phyloP scores from a whole-genome alignment of 768 basidiomycete species.

The Amanita pseudoporphyria region DNA sequence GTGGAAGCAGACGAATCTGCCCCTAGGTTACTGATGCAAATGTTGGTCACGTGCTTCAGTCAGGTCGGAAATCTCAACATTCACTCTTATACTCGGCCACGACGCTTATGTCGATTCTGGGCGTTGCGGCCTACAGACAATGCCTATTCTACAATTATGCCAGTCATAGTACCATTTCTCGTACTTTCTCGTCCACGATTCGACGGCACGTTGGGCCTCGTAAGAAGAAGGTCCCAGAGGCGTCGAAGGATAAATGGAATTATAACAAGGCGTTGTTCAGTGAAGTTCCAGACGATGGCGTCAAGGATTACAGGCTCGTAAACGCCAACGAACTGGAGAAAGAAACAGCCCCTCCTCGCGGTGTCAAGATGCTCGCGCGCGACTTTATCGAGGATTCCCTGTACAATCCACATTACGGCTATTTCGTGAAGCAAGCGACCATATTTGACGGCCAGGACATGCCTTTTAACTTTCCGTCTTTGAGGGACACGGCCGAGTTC shows the following conservation, averaged over 20 bases:
- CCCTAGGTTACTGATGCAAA: background rate
- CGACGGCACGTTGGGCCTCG: conserved; percentile 9
- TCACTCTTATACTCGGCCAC: background rate
- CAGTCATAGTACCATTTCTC: conserved; percentile 9
- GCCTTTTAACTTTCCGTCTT: conserved; percentile 55
- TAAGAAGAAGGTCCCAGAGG: conserved; percentile 13
- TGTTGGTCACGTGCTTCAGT: background rate
- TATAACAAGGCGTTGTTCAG: conserved; percentile 62
- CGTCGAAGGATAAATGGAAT: conserved; percentile 59
- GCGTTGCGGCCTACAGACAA: conserved; percentile 20
- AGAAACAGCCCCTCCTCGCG: conserved; percentile 50
- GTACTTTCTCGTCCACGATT: conserved; percentile 15
- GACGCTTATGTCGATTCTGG: conserved; percentile 27
- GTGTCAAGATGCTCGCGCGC: conserved; percentile 88
- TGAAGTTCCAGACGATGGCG: conserved; percentile 33
- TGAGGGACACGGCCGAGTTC: conserved; percentile 68
- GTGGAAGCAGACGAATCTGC: background rate
- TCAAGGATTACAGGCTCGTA: conserved; percentile 40
- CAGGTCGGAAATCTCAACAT: background rate
- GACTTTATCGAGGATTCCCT: conserved; percentile 96
- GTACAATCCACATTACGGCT: conserved; percentile 97
- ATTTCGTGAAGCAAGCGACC: conserved; percentile 88
- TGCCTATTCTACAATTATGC: conserved; percentile 12
- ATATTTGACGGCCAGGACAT: conserved; percentile 66
- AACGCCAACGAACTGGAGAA: conserved; percentile 62